Conservation (phyloP, 352 stramenopile genomes). For the Globisporangium irregulare region DNA sequence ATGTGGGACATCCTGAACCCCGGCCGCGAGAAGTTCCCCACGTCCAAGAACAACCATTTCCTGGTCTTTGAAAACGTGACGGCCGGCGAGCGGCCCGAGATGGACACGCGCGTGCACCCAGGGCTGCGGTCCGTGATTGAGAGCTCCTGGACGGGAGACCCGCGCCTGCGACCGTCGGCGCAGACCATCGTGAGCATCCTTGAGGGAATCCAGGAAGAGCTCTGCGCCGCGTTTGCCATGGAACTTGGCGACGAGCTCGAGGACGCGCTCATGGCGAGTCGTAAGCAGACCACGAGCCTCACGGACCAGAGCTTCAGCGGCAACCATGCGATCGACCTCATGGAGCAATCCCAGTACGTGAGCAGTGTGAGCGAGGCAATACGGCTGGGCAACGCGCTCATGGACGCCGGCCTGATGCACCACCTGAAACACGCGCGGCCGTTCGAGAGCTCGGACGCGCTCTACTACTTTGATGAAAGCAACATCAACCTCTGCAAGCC, state of each 20-base stretch:
- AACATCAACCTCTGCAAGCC: conserved; percentile 53
- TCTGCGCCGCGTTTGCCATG: conserved; percentile 35
- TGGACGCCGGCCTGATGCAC: conserved; percentile 56
- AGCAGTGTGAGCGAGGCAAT: conserved; percentile 37
- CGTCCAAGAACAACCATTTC: conserved; percentile 49
- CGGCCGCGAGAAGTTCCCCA: conserved; percentile 46
- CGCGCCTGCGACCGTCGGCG: conserved; percentile 38
- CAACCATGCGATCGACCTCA: conserved; percentile 34
- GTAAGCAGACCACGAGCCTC: conserved; percentile 12
- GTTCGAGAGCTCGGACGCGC: conserved; percentile 36
- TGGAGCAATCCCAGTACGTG: conserved; percentile 44
- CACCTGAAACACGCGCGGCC: conserved; percentile 44
- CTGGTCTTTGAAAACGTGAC: conserved; percentile 51
- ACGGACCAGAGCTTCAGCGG: conserved; percentile 37
- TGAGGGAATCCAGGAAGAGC: conserved; percentile 46
- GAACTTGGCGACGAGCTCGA: conserved; percentile 42
- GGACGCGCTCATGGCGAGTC: conserved; percentile 24
- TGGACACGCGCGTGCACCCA: conserved; percentile 33
- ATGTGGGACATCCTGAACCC: conserved; percentile 74
- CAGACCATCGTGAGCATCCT: conserved; percentile 41
- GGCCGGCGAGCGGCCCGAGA: conserved; percentile 40
- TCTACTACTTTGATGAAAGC: conserved; percentile 52
- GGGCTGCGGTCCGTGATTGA: conserved; percentile 42
- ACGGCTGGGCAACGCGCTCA: conserved; percentile 60
- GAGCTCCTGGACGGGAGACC: conserved; percentile 37